Base-by-base conservation (phyloP, 2,329 filamentous ascomycete species). In the Sporothrix euskadiensis region DNA sequence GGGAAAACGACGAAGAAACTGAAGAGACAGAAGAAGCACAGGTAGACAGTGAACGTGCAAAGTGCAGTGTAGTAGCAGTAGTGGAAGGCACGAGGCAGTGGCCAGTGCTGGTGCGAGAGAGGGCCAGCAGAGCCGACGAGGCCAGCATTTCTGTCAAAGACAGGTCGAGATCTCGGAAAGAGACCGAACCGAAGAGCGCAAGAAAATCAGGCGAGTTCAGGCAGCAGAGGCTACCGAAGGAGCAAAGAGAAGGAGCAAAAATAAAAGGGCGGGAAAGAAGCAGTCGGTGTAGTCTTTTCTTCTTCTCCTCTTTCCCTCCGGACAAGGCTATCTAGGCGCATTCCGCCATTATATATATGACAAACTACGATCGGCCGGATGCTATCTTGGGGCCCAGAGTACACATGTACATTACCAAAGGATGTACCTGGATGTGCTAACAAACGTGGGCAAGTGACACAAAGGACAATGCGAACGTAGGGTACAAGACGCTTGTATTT, bases 311-410 rank as follows among this genome's bases (percentile, higher is more conserved):
- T 39, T 14, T 65, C 39, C 39, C 30, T 30, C 57, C 30, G 32
- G 56, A 19, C 61, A 47, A 44, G 61, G 61, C 61, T 65, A 65
- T 65, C 61, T 44, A 65, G 61, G 39, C 61, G 61, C 61, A 47
- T 65, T 65, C 61, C 39, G 61, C 61, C 61, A 47, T 65, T 65
- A 44, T 65, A 65, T 69, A 41, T 26, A 26, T 26, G 39, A 4
- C 44, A 9, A 9, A 56, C 44, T 39, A 54, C 47, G 30, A 39
- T 54, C 44, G 19, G 32, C 47, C 47, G 66, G 47, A 56, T 26
- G 66, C 47, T 54, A 56, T 56, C 47, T 69, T 14, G 47, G 35
- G 19, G 39, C 61, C 61, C 10, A 19, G 61, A n/a, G 30, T 65
- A 10, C 35, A 65, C 61, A 44, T 47, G 39, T 0, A 44, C 9